phyloP scores from a whole-genome alignment of 805 yeast species.

The Cyberlindnera mississippiensis region DNA sequence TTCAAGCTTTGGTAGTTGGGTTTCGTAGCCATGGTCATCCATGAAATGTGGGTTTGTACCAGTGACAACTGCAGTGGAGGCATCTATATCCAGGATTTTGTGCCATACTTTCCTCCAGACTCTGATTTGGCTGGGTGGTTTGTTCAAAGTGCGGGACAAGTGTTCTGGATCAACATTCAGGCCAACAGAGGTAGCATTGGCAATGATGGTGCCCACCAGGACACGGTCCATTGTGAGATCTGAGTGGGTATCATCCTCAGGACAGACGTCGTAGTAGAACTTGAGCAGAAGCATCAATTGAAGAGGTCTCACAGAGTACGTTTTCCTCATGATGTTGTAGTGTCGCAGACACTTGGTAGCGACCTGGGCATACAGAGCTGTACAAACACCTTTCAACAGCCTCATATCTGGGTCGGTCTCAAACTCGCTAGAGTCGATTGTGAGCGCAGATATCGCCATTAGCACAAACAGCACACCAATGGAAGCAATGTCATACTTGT shows the following conservation, averaged over 20 bases:
- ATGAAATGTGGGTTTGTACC: conserved; percentile 17
- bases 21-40: conserved; percentile 20
- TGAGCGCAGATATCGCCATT: conserved; percentile 20
- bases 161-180: conserved; percentile 50
- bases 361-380: conserved; percentile 5
- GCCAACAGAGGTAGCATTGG: conserved; percentile 51
- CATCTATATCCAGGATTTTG: conserved; percentile 22
- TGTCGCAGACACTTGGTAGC: conserved; percentile 41
- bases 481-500: conserved; percentile 17
- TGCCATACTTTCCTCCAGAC: conserved; percentile 27
- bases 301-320: conserved; percentile 41
- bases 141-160: conserved; percentile 7
- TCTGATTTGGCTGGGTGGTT: conserved; percentile 1
- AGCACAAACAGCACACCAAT: conserved; percentile 20
- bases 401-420: conserved; percentile 5
- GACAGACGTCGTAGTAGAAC: conserved; percentile 44
- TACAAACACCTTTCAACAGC: conserved; percentile 4
- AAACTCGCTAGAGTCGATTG: conserved; percentile 16
- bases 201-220: conserved; percentile 42
- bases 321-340: conserved; percentile 41
- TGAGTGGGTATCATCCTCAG: conserved; percentile 52
- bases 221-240: conserved; percentile 46
- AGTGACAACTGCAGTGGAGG: conserved; percentile 7
- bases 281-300: conserved; percentile 48
- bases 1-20: conserved; percentile 30